These are phyloP conservation scores for Huntiella omanensis DNA, from an alignment of 2,329 filamentous ascomycete species.

Conservation along the genomic window DNA sequence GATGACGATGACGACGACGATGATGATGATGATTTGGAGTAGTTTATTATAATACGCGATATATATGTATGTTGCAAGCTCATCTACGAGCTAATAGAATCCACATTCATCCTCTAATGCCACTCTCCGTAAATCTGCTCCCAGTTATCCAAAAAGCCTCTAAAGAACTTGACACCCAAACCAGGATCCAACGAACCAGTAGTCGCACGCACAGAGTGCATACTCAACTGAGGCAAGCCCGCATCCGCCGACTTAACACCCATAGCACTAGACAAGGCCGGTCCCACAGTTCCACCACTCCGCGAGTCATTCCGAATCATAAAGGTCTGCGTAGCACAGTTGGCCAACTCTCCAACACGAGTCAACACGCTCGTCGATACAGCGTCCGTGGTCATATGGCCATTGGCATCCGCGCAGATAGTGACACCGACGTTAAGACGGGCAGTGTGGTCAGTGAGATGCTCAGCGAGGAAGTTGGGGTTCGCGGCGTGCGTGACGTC, in stretches of 20 bases:
- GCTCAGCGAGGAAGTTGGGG: slow-evolving; percentile 74
- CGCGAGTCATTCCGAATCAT: slow-evolving; percentile 87
- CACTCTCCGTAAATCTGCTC: slow-evolving; percentile 75
- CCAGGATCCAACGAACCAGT: slow-evolving; percentile 75
- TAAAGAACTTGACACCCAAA: slow-evolving; percentile 71
- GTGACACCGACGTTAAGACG: slow-evolving; percentile 75
- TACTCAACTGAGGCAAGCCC: slow-evolving; percentile 77
- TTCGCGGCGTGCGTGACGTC: slow-evolving; percentile 91
- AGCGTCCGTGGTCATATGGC: slow-evolving; percentile 89
- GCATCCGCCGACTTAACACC: slow-evolving; percentile 73
- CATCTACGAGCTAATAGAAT: background rate
- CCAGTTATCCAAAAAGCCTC: slow-evolving; percentile 73
- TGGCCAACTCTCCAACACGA: slow-evolving; percentile 57
- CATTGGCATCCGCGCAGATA: slow-evolving; percentile 68
- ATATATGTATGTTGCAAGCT: background rate
- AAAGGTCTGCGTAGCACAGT: slow-evolving; percentile 62
- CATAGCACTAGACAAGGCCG: slow-evolving; percentile 63
- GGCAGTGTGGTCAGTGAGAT: slow-evolving; percentile 72
- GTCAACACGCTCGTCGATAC: slow-evolving; percentile 67
- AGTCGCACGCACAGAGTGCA: slow-evolving; percentile 84
- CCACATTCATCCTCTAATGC: slow-evolving; percentile 18
- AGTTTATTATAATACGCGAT: background rate
- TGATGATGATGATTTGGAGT: slow-evolving; percentile 17
- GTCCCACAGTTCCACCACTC: slow-evolving; percentile 86
- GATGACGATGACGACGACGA: slow-evolving; percentile 16